Evolutionary conservation across 352 stramenopile species (phyloP), one percentile per base, ranked within the genome.

Genomic region (Pythium phragmiticola): DNA sequence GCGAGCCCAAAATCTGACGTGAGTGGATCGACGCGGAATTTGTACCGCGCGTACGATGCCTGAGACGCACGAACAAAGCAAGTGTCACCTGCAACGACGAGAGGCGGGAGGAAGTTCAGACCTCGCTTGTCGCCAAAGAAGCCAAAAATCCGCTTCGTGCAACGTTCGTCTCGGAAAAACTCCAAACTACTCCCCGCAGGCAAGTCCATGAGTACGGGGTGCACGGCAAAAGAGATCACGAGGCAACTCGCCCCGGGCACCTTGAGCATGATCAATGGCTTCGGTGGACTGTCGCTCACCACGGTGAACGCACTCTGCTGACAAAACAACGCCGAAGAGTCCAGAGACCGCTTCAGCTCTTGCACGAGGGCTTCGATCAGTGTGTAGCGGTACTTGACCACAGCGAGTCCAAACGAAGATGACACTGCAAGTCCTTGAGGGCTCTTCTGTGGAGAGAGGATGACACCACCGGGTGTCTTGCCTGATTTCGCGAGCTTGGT

Each of bases 201-300:
- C 26, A 91, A 69, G 49, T 91, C 84, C 84, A 93, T 93, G 16
- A 93, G 57, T 12, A 91, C 84, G 8, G 84, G 84, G 34, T 93
- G 84, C 17, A 90, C 79, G 0, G 75, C 72, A 59, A 93, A 93
- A n/a, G 82, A 89, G n/a, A 93, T 58, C 21, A 91, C 72, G 48
- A 93, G 56, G 37, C 76, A 89, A 41, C 77, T 90, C 12, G 81
- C 82, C 14, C 78, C 74, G 6, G 82, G 82, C 1, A 88, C 74
- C n/a, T 83, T 77, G 36, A 93, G 63, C 19, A 82, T 63, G 36
- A 84, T 74, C 21, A 90, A 43, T 34, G 80, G 73, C 50, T 88
- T 80, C 2, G 84, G 84, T 4, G 84, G 84, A 58, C 76, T 85
- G 14, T 89, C 77, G 54, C 84, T 93, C 8, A 76, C 72, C 16